phyloP scores from a whole-genome alignment of 345 rosid genomes.

The Draba incana region DNA sequence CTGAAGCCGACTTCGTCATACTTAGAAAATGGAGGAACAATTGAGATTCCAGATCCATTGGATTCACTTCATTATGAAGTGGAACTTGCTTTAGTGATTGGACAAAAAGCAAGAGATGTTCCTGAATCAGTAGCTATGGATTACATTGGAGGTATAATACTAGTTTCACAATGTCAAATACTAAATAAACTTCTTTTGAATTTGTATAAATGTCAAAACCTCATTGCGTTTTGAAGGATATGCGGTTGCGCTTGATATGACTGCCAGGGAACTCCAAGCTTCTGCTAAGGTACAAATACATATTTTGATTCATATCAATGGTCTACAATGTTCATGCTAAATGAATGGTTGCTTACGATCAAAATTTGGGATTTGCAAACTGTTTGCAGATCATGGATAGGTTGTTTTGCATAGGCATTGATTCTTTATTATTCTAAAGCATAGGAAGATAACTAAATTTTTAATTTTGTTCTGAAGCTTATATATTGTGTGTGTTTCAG shows the following conservation, averaged over 20 bases:
- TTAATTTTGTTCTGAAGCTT: neutral
- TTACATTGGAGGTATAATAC: slow-evolving; percentile 69
- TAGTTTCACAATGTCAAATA: no score
- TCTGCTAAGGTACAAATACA: slow-evolving; percentile 62
- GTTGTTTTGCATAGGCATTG: neutral
- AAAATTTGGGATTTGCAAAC: neutral
- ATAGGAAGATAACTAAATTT: neutral
- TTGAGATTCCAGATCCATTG: slow-evolving; percentile 76
- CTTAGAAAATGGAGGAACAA: slow-evolving; percentile 85
- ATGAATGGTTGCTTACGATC: no score
- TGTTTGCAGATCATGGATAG: neutral
- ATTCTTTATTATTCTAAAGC: neutral
- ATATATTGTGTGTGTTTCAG: slow-evolving; percentile 42
- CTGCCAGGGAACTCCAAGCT: slow-evolving; percentile 92
- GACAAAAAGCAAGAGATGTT: slow-evolving; percentile 80
- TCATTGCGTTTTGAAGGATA: slow-evolving; percentile 49
- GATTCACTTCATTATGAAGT: slow-evolving; percentile 89
- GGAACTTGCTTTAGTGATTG: slow-evolving; percentile 89
- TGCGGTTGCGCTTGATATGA: slow-evolving; percentile 97
- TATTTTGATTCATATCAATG: neutral
- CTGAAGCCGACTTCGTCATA: slow-evolving; percentile 97
- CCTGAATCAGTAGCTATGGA: slow-evolving; percentile 77
- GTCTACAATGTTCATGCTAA: neutral
- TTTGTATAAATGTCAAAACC: neutral
- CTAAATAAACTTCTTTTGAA: neutral